phyloP scores from a whole-genome alignment of 2,329 filamentous ascomycete species.

The Fusarium foetens region DNA sequence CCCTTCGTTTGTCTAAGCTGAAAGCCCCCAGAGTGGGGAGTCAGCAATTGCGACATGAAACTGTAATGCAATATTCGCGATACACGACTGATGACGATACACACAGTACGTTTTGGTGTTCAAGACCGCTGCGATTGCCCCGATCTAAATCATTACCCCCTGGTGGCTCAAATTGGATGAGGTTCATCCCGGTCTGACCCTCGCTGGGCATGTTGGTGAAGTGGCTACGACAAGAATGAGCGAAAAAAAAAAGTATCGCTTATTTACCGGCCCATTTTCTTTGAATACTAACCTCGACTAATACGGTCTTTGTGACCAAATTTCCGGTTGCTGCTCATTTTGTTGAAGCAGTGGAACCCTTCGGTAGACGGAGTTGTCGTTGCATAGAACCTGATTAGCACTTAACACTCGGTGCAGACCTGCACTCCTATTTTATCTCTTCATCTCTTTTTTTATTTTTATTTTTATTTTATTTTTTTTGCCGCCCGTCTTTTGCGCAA shows the following conservation, averaged over 20 bases:
- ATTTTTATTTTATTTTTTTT: neutral
- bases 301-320: conserved; percentile 7
- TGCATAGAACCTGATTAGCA: conserved; percentile 14
- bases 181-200: conserved; percentile 7
- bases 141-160: neutral
- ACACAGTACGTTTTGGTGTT: conserved; percentile 18
- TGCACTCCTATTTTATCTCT: conserved; percentile 15
- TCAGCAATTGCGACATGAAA: conserved; percentile 13
- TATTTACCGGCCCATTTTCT: conserved; percentile 7
- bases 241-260: conserved; percentile 18
- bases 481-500: conserved; percentile 8
- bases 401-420: conserved; percentile 9
- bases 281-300: conserved; percentile 27
- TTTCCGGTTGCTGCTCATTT: conserved; percentile 2
- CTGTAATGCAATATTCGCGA: conserved; percentile 3
- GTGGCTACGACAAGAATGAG: conserved; percentile 29
- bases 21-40: neutral
- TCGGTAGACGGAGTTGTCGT: conserved; percentile 5
- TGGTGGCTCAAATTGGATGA: conserved; percentile 3
- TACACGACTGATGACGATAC: conserved; percentile 7
- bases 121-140: conserved; percentile 8
- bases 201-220: conserved; percentile 12
- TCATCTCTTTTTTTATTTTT: neutral
- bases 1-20: neutral
- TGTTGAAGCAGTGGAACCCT: conserved; percentile 4